These are phyloP conservation scores for Solanum pimpinellifolium DNA, from an alignment of 257 asterid species.

Conservation along the genomic window DNA sequence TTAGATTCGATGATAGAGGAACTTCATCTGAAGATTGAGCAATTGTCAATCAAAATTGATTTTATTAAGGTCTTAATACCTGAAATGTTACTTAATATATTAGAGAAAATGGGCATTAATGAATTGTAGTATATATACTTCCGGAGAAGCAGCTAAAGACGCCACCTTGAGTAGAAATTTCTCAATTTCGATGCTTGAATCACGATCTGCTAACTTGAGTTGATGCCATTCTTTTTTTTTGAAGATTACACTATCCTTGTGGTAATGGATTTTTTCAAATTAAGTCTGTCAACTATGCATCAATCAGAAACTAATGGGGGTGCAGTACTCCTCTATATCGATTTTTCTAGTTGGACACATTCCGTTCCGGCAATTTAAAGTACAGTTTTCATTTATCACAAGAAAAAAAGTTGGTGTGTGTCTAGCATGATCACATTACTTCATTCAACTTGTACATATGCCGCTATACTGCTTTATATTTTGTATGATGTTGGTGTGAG, in stretches of 20 bases:
- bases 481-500: background rate
- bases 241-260: background rate
- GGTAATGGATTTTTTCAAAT: background rate
- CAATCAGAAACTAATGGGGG: background rate
- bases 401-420: background rate
- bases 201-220: background rate
- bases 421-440: background rate
- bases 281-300: background rate
- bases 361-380: background rate
- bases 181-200: background rate
- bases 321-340: background rate
- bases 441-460: background rate
- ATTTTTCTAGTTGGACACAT: background rate
- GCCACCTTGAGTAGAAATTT: background rate
- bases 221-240: background rate
- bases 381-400: background rate
- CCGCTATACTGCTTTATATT: background rate
- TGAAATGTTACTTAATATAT: background rate
- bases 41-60: background rate
- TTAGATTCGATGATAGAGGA: constrained; percentile 1
- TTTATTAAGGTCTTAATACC: background rate
- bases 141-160: background rate
- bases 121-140: background rate
- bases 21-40: background rate
- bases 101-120: background rate